Evolutionary conservation across 331 rosid species (phyloP).

Genomic region (Quercus lobata): DNA sequence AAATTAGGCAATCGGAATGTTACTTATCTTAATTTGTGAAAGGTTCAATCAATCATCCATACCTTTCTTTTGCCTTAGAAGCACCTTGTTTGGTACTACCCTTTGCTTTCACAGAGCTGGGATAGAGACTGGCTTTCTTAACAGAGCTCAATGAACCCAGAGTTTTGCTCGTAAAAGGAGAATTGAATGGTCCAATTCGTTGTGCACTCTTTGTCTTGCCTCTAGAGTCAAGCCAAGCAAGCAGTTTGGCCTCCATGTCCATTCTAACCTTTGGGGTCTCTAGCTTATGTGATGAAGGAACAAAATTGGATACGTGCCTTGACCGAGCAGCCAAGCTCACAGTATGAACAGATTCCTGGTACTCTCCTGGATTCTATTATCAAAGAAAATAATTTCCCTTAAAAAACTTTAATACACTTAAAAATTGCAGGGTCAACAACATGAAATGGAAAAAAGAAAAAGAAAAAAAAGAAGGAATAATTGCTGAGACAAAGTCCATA

Average conservation of each 20-base stretch:
- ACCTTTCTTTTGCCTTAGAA: conserved; percentile 56
- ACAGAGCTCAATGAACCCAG: conserved; percentile 45
- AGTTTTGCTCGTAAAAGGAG: conserved; percentile 56
- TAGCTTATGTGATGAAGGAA: conserved; percentile 54
- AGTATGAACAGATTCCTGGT: conserved; percentile 90
- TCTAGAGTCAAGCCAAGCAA: conserved; percentile 80
- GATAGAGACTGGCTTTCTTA: conserved; percentile 44
- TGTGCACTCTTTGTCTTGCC: conserved; percentile 73
- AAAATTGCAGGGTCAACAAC: neutral
- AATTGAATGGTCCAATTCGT: conserved; percentile 36
- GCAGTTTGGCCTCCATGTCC: conserved; percentile 89
- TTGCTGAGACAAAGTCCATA: conserved; percentile 16
- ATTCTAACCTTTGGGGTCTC: conserved; percentile 70
- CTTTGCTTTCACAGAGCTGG: conserved; percentile 51
- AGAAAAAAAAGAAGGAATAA: neutral
- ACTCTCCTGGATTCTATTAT: conserved; percentile 87
- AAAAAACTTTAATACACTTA: neutral
- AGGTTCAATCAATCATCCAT: neutral
- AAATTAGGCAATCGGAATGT: conserved; percentile 9
- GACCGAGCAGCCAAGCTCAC: conserved; percentile 92
- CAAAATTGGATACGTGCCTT: conserved; percentile 67
- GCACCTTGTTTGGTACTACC: conserved; percentile 29
- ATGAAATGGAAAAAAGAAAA: neutral
- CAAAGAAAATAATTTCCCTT: neutral
- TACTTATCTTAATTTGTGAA: neutral